These are phyloP conservation scores for Wickerhamomyces pijperi DNA, from an alignment of 805 yeast species.

Conservation along the genomic window DNA sequence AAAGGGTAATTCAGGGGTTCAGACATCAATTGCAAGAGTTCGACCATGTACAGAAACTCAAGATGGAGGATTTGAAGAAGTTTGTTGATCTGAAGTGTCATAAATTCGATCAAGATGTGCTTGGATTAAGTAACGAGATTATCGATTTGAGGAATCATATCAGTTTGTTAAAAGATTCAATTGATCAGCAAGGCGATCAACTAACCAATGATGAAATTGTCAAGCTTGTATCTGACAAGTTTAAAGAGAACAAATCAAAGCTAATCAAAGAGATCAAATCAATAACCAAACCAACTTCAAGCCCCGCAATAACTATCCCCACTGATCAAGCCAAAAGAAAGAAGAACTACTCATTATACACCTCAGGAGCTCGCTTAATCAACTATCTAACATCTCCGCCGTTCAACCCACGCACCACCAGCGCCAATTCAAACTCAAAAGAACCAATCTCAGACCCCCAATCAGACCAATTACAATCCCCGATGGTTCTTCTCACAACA, in stretches of 20 bases:
- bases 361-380: not conserved
- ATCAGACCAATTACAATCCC: not conserved
- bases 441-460: not conserved
- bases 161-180: not conserved
- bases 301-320: too few species aligned
- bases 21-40: not conserved
- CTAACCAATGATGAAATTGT: not conserved
- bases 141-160: not conserved
- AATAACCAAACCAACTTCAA: too few species aligned
- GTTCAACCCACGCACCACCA: slow-evolving; percentile 11
- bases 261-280: not conserved
- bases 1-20: not conserved
- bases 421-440: not conserved
- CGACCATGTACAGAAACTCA: not conserved
- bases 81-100: not conserved
- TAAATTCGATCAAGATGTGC: not conserved
- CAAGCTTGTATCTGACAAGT: not conserved
- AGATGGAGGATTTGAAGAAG: not conserved
- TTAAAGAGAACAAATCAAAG: not conserved
- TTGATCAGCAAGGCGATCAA: not conserved
- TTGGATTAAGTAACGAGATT: not conserved
- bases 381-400: slow-evolving; percentile 15
- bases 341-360: not conserved
- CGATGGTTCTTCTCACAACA: not conserved
- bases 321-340: not conserved